Percentiles rank a stretch among this genome's conserved stretches.
phyloP scores from a whole-genome alignment of 2,329 filamentous ascomycete genomes.

The Phialemonium atrogriseum region DNA sequence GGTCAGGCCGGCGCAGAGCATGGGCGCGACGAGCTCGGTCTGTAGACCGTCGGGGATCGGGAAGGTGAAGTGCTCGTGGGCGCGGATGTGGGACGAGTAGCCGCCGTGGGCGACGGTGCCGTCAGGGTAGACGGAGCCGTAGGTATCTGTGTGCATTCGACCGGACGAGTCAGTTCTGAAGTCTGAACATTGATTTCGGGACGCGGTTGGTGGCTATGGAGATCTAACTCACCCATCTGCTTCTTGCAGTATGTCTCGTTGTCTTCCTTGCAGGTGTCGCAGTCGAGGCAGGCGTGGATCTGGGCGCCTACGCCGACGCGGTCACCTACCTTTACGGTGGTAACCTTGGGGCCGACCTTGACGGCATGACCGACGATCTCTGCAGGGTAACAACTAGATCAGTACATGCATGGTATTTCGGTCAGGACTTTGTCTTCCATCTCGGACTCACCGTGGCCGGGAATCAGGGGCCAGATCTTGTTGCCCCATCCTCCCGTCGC shows the following conservation, averaged over 20 bases:
- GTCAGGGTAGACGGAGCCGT: constrained; percentile 43
- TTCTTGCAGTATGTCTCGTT: constrained; percentile 63
- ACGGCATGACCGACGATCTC: constrained; percentile 66
- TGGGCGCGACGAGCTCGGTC: constrained; percentile 58
- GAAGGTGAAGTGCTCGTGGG: constrained; percentile 62
- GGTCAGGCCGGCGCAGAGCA: constrained; percentile 80
- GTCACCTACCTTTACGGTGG: constrained; percentile 48
- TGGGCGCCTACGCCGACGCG: constrained; percentile 64
- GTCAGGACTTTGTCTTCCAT: no score
- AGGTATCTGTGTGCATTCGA: constrained; percentile 1
- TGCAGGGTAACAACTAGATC: no score
- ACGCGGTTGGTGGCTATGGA: no score
- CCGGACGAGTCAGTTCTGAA: no score
- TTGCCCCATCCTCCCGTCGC: constrained; percentile 61
- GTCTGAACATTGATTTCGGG: no score
- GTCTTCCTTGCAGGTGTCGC: constrained; percentile 55
- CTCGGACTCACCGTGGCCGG: constrained; percentile 54
- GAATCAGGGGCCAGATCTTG: constrained; percentile 53
- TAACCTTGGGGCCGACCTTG: constrained; percentile 58
- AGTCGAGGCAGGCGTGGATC: constrained; percentile 55
- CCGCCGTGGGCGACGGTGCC: constrained; percentile 53
- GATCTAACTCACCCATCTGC: constrained; percentile 26
- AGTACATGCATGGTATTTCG: no score
- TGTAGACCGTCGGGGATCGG: constrained; percentile 68
- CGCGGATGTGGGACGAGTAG: constrained; percentile 26